A percentile compares a stretch with the other conserved stretches of the same genome.
phyloP scores from a whole-genome alignment of 106 monocot genomes.

The Xerophyta viscosa region DNA sequence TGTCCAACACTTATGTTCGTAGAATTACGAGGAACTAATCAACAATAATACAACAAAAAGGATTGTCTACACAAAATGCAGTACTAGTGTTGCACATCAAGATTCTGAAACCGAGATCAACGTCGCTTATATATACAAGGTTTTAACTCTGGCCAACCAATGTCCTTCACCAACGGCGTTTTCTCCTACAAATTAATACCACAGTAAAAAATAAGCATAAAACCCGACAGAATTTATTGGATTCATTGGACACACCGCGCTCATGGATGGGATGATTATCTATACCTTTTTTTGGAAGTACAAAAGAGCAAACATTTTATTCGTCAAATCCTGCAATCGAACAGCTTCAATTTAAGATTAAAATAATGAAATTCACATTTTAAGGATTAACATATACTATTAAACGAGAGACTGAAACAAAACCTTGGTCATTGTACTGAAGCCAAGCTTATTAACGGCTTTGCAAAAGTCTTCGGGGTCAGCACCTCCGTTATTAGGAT shows the following conservation, averaged over 20 bases:
- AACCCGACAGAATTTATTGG: background rate
- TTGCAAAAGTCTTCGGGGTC: constrained; percentile 64
- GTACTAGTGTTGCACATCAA: no score
- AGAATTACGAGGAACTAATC: no score
- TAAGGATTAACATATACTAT: background rate
- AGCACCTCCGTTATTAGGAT: constrained; percentile 89
- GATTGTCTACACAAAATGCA: no score
- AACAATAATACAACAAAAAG: no score
- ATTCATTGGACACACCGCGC: background rate
- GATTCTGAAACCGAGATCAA: constrained; percentile 6
- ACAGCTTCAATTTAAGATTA: background rate
- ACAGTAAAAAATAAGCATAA: background rate
- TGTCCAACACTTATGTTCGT: no score
- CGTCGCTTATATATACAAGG: constrained; percentile 93
- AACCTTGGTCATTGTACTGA: constrained; percentile 48
- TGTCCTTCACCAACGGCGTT: constrained; percentile 16
- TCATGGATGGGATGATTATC: background rate
- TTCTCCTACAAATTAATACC: constrained; percentile 31
- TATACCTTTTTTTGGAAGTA: constrained; percentile 54
- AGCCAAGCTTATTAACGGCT: constrained; percentile 56
- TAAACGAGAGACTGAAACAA: background rate
- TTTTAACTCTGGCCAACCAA: constrained; percentile 86
- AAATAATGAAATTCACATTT: background rate
- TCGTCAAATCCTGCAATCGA: constrained; percentile 38
- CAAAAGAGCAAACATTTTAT: constrained; percentile 76